phyloP scores from a whole-genome alignment of 139 green algal species.

The Astrephomene gubernaculifera region DNA sequence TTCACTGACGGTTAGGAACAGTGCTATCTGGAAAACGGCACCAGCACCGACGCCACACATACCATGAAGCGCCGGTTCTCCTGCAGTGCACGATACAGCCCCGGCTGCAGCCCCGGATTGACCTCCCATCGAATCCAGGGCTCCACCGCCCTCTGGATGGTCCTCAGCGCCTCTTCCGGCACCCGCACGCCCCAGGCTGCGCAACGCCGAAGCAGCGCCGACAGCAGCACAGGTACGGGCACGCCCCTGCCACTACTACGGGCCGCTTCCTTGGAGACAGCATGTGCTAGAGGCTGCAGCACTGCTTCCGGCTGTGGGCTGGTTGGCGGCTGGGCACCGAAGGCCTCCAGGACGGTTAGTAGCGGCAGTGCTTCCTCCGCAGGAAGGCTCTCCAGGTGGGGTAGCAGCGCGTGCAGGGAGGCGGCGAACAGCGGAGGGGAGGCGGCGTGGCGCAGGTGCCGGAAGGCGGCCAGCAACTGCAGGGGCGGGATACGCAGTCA shows the following conservation, averaged over 20 bases:
- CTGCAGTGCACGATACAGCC: not conserved
- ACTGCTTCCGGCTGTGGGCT: not conserved
- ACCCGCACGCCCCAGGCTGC: not conserved
- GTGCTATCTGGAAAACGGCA: not conserved
- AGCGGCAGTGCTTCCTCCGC: not conserved
- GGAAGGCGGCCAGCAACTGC: not conserved
- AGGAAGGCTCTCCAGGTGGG: not conserved
- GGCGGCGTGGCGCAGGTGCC: not conserved
- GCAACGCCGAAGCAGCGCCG: not conserved
- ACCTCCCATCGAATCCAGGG: not conserved
- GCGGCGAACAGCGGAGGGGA: not conserved
- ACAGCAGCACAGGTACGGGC: not conserved
- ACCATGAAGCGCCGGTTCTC: not conserved
- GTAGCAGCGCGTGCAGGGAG: not conserved
- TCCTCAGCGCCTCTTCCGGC: not conserved
- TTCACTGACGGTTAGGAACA: not conserved
- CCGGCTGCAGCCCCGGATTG: not conserved
- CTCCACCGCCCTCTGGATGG: not conserved
- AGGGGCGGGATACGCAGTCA: not conserved
- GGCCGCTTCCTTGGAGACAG: not conserved
- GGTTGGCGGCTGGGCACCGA: not conserved
- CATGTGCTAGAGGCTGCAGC: not conserved
- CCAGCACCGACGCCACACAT: not conserved
- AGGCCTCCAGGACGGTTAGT: not conserved
- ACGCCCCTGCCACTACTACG: too few species aligned